Conservation (phyloP, 2,329 filamentous ascomycete genomes). For the Paradendryphiella salina region DNA sequence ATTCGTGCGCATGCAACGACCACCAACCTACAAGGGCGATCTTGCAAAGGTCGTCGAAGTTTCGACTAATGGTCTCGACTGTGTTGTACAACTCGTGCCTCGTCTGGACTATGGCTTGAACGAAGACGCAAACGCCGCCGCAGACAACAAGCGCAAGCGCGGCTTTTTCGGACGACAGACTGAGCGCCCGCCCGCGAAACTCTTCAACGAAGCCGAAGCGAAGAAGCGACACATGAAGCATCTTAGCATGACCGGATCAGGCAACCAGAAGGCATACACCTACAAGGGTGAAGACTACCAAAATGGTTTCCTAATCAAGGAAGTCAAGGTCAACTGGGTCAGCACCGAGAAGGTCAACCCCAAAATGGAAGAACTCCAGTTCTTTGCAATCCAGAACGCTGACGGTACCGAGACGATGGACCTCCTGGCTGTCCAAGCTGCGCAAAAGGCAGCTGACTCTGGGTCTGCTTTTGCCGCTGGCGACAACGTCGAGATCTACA, state of each 20-base stretch:
- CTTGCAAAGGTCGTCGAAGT: slow-evolving; percentile 90
- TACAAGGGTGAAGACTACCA: slow-evolving; percentile 90
- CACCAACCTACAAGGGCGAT: slow-evolving; percentile 82
- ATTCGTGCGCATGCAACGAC: slow-evolving; percentile 85
- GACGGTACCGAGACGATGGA: slow-evolving; percentile 95
- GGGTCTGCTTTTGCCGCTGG: slow-evolving; percentile 87
- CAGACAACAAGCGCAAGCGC: slow-evolving; percentile 75
- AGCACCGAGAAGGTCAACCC: slow-evolving; percentile 90
- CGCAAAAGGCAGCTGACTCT: slow-evolving; percentile 79
- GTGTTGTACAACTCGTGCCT: slow-evolving; percentile 83
- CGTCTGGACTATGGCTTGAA: slow-evolving; percentile 88
- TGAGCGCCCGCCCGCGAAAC: slow-evolving; percentile 78
- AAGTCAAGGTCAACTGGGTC: slow-evolving; percentile 85
- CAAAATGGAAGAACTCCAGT: slow-evolving; percentile 91
- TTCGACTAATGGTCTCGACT: slow-evolving; percentile 88
- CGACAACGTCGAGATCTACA: slow-evolving; percentile 94
- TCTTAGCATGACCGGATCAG: slow-evolving; percentile 56
- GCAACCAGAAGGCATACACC: slow-evolving; percentile 71
- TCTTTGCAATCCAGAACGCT: slow-evolving; percentile 83
- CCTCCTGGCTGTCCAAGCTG: slow-evolving; percentile 85
- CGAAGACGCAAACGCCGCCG: slow-evolving; percentile 67
- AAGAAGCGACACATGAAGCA: slow-evolving; percentile 79
- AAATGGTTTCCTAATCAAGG: slow-evolving; percentile 90
- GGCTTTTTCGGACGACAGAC: slow-evolving; percentile 54
- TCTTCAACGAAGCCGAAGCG: slow-evolving; percentile 92